Conservation (phyloP, 2,329 filamentous ascomycete genomes). For the Arthrobotrys megalospora region DNA sequence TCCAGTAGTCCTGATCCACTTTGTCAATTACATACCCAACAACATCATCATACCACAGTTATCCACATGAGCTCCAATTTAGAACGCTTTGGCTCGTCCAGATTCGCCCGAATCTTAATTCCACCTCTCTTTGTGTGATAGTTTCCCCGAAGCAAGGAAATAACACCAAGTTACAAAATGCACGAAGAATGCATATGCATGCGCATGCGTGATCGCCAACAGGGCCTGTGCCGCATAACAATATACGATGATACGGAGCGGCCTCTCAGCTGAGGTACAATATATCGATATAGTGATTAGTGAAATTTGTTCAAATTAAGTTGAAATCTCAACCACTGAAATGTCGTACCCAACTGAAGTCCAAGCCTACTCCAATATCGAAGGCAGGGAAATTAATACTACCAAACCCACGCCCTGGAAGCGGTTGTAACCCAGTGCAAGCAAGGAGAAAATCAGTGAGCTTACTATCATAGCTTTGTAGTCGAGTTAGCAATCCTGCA, state of each 20-base stretch:
- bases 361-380: too few species aligned
- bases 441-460: neutral
- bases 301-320: too few species aligned
- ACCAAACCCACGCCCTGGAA: too few species aligned
- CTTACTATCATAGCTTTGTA: too few species aligned
- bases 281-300: too few species aligned
- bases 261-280: too few species aligned
- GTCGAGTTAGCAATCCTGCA: neutral
- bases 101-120: slow-evolving; percentile 45
- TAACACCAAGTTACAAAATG: neutral
- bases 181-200: neutral
- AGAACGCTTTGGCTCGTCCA: neutral
- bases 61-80: neutral
- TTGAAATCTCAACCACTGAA: too few species aligned
- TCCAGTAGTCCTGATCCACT: too few species aligned
- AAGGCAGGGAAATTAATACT: too few species aligned
- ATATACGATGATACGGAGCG: neutral
- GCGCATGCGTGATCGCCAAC: neutral
- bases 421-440: neutral
- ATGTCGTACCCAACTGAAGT: too few species aligned
- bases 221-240: neutral
- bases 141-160: slow-evolving; percentile 6
- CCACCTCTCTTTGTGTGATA: neutral
- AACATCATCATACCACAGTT: neutral
- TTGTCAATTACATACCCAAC: neutral